These are phyloP conservation scores for Pythium periplocum DNA, from an alignment of 352 stramenopile genomes.

Conservation along the genomic window DNA sequence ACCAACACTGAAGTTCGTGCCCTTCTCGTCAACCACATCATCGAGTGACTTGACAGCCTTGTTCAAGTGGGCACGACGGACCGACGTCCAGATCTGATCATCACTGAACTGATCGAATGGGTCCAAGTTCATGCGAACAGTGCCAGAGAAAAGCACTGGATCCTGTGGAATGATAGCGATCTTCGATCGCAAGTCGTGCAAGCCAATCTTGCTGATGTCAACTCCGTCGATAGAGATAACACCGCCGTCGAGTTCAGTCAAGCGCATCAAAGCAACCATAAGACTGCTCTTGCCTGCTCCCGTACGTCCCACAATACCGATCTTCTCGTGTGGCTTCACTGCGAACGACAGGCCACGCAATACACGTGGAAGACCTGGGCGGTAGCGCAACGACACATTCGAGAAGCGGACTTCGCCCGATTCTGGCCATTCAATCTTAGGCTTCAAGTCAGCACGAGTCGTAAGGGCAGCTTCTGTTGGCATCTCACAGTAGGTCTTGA, in stretches of 20 bases:
- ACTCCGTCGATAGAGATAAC: conserved; percentile 82
- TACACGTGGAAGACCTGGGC: conserved; percentile 25
- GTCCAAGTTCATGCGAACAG: conserved; percentile 86
- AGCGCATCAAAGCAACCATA: conserved; percentile 24
- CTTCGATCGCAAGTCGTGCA: conserved; percentile 23
- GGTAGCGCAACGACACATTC: conserved; percentile 30
- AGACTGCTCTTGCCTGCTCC: conserved; percentile 30
- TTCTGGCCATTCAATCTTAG: conserved; percentile 18
- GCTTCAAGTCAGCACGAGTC: conserved; percentile 12
- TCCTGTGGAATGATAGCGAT: conserved; percentile 62
- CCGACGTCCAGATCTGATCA: conserved; percentile 27
- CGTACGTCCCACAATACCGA: conserved; percentile 14
- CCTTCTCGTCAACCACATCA: conserved; percentile 77
- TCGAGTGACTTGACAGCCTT: conserved; percentile 48
- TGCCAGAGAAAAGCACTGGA: conserved; percentile 86
- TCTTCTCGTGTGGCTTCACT: conserved; percentile 15
- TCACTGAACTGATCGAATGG: conserved; percentile 63
- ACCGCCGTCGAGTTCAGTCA: conserved; percentile 27
- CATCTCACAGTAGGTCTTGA: conserved; percentile 61
- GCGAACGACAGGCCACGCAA: conserved; percentile 21
- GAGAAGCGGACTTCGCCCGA: conserved; percentile 20
- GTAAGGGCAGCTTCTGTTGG: conserved; percentile 38
- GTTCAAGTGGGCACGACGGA: conserved; percentile 22
- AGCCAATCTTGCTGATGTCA: conserved; percentile 40
- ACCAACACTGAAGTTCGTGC: conserved; percentile 91